These are phyloP conservation scores for Ceratocystis cacaofunesta DNA, from an alignment of 2,329 filamentous ascomycete species.

Conservation along the genomic window DNA sequence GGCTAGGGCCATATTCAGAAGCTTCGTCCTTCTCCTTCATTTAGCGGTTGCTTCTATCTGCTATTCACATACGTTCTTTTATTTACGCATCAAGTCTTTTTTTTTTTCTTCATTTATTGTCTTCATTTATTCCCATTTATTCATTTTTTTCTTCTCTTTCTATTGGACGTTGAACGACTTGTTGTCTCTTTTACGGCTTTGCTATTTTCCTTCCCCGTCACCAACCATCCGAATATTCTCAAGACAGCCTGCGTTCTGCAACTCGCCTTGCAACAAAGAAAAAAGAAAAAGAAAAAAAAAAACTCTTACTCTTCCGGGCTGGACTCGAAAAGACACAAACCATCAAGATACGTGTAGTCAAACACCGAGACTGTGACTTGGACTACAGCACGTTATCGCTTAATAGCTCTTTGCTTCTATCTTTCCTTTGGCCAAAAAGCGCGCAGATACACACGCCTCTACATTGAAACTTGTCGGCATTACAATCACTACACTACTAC, in stretches of 20 bases:
- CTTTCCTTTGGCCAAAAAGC: not conserved
- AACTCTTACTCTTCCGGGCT: slow-evolving; percentile 16
- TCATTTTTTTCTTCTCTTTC: not conserved
- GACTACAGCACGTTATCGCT: not conserved
- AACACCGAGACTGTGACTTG: not conserved
- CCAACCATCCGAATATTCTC: not conserved
- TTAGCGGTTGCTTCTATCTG: not conserved
- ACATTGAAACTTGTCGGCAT: not conserved
- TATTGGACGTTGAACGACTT: not conserved
- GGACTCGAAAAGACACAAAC: slow-evolving; percentile 17
- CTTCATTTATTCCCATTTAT: not conserved
- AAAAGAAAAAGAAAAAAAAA: not conserved
- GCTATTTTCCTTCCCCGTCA: not conserved
- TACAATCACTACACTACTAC: not conserved
- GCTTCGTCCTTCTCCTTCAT: not conserved
- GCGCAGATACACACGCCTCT: not conserved
- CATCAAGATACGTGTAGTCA: not conserved
- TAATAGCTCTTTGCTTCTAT: not conserved
- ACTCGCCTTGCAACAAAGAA: not conserved
- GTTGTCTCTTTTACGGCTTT: not conserved
- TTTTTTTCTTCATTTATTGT: not conserved
- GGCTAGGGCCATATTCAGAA: not conserved
- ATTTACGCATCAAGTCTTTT: not conserved
- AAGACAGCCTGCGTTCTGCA: not conserved
- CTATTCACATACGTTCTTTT: not conserved